phyloP scores from a whole-genome alignment of 140 eudicot genomes.

The Oenanthe javanica region DNA sequence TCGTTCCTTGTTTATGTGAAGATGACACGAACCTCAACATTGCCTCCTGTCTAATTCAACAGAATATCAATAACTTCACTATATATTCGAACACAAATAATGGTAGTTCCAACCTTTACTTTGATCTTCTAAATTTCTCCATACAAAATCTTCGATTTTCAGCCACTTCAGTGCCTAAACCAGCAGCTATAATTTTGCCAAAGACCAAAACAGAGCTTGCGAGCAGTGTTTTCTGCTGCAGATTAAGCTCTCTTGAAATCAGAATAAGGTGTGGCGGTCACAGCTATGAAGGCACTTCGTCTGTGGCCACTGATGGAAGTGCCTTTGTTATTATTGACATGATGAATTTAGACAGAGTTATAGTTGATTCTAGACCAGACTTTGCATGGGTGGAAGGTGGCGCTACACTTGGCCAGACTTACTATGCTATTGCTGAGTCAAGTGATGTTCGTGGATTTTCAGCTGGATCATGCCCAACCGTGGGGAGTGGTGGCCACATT shows the following conservation, averaged over 20 bases:
- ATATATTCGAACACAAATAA: slow-evolving; percentile 27
- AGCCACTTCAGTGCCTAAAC: slow-evolving; percentile 39
- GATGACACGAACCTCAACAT: slow-evolving; percentile 17
- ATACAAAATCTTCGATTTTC: slow-evolving; percentile 72
- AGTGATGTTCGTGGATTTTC: slow-evolving; percentile 53
- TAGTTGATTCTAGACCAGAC: slow-evolving; percentile 37
- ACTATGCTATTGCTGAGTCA: slow-evolving; percentile 40
- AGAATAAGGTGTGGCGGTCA: slow-evolving; percentile 78
- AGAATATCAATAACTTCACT: slow-evolving; percentile 45
- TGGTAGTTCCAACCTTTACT: slow-evolving; percentile 18
- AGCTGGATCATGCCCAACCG: slow-evolving; percentile 75
- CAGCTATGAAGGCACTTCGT: slow-evolving; percentile 78
- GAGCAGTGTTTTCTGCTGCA: slow-evolving; percentile 35
- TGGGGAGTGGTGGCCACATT: slow-evolving; percentile 76
- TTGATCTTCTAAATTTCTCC: slow-evolving; percentile 46
- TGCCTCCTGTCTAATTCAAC: slow-evolving; percentile 35
- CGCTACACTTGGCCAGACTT: slow-evolving; percentile 65
- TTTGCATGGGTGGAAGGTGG: slow-evolving; percentile 85
- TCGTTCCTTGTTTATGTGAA: slow-evolving; percentile 11
- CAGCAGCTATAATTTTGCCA: slow-evolving; percentile 55
- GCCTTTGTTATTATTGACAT: slow-evolving; percentile 61
- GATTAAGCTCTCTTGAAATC: slow-evolving; percentile 28
- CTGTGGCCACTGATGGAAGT: slow-evolving; percentile 33
- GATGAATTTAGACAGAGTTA: slow-evolving; percentile 40
- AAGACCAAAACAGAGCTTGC: slow-evolving; percentile 44